Base-by-base conservation (phyloP, 176 grass and related monocot species). In the Triticum monococcum region DNA sequence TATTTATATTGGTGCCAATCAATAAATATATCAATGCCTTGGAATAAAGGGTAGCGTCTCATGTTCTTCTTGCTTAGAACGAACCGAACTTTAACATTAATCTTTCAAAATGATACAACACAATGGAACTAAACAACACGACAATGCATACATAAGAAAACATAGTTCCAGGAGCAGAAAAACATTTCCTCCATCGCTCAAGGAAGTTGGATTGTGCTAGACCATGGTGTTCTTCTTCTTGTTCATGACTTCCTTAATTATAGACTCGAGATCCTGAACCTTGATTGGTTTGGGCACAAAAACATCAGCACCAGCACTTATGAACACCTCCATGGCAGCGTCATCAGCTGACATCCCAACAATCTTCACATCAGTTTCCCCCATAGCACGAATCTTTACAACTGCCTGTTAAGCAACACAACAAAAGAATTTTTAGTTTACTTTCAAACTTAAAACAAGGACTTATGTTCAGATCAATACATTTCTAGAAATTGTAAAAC, bases 301-400 rank as follows among this genome's bases (percentile, higher is more conserved):
- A 31, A 40, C 1, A 67, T 87, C 43, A 30, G 86, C 79, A 30
- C 79, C 70, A 18, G 86, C 86, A 23, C 2, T 23, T 43, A 31
- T 66, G 86, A 87, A 76, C 7, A 41, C 41, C 57, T 75, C 69
- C 30, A 22, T 7, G 10, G 59, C 60, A 22, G 31, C 3, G 4
- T 26, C 11, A 62, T 88, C 86, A 20, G 26, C 80, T 4, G 86
- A 88, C 20, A 83, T 26, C 4, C 86, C 86, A 62, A 78, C 72
- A 20, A 88, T 88, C 64, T 45, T 83, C 64, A 88, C 72, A 2
- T 78, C 48, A 88, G 46, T 70, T 62, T 28, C 64, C 33, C 80
- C 86, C 46, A 88, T 70, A 37, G 25, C 48, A 78, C 63, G 72
- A 7, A 88, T 88, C 72, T 70, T 88, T 25, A 26, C 9, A 23